Evolutionary conservation across 2,329 filamentous ascomycete species (phyloP).

Genomic region (Beauveria asiatica): DNA sequence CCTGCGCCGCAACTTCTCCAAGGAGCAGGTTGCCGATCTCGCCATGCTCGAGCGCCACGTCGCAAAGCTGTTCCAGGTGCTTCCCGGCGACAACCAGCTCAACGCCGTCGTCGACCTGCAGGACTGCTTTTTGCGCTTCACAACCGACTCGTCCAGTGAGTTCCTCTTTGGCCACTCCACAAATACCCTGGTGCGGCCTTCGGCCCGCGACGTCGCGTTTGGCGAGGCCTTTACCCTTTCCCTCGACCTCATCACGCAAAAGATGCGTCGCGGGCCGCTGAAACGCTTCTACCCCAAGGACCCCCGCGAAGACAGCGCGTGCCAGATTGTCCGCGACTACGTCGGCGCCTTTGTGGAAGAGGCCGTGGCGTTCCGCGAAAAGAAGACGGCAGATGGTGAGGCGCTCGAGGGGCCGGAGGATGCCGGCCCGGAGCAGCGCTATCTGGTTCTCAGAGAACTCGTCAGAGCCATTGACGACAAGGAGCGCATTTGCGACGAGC

Average conservation of each 20-base stretch:
- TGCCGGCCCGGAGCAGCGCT: neutral
- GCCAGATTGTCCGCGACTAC: neutral
- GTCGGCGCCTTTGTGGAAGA: neutral
- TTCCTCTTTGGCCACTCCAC: slow-evolving; percentile 39
- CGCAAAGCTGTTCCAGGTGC: slow-evolving; percentile 24
- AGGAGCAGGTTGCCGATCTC: slow-evolving; percentile 18
- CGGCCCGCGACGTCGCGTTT: neutral
- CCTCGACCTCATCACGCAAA: neutral
- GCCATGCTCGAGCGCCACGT: slow-evolving; percentile 18
- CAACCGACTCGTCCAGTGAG: slow-evolving; percentile 39
- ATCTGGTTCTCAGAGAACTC: slow-evolving; percentile 16
- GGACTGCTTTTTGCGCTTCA: slow-evolving; percentile 38
- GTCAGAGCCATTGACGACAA: slow-evolving; percentile 11
- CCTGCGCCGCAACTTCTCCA: slow-evolving; percentile 18
- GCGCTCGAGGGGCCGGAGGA: neutral
- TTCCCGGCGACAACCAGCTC: neutral
- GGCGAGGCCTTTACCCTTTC: neutral
- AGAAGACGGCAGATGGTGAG: neutral
- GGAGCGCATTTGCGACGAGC: slow-evolving; percentile 12
- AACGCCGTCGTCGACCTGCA: slow-evolving; percentile 31
- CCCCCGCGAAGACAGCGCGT: neutral
- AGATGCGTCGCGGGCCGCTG: neutral
- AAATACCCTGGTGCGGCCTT: slow-evolving; percentile 21
- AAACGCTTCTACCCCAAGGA: neutral
- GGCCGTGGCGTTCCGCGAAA: neutral